Evolutionary conservation across 169 alveolate genomes (phyloP).

Genomic region (Cryptosporidium bovis): DNA sequence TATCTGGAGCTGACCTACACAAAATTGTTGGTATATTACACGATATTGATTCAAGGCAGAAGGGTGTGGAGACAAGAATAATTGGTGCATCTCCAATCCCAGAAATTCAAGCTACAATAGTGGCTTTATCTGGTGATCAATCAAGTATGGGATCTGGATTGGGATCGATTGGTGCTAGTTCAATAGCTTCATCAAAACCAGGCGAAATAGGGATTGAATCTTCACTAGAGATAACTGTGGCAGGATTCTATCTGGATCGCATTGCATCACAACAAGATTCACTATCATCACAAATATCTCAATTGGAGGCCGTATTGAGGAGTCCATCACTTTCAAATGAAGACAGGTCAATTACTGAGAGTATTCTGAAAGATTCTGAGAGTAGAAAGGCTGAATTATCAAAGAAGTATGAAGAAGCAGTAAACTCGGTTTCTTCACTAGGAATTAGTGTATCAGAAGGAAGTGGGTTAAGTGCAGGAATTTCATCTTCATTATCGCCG

Average conservation of each 20-base stretch:
- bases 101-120: neutral
- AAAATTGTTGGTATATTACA: constrained; percentile 21
- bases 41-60: constrained; percentile 14
- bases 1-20: constrained; percentile 24
- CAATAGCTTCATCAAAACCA: neutral
- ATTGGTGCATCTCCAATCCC: constrained; percentile 42
- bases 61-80: constrained; percentile 22
- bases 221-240: constrained; percentile 34
- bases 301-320: constrained; percentile 24
- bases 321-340: constrained; percentile 59
- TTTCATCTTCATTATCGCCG: constrained; percentile 31
- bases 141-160: neutral
- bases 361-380: constrained; percentile 40
- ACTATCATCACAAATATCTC: constrained; percentile 22
- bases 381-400: constrained; percentile 14
- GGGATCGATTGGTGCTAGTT: neutral
- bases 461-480: neutral
- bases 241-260: constrained; percentile 6
- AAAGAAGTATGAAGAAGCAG: constrained; percentile 30
- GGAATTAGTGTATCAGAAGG: constrained; percentile 12
- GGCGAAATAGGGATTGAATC: neutral
- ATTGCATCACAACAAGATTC: constrained; percentile 15
- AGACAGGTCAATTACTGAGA: constrained; percentile 39
- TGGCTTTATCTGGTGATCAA: constrained; percentile 10
- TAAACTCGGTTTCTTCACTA: neutral